Percentiles rank a stretch among this genome's conserved stretches.
Conservation (phyloP, 257 asterid genomes). For the Echites panduratus region DNA sequence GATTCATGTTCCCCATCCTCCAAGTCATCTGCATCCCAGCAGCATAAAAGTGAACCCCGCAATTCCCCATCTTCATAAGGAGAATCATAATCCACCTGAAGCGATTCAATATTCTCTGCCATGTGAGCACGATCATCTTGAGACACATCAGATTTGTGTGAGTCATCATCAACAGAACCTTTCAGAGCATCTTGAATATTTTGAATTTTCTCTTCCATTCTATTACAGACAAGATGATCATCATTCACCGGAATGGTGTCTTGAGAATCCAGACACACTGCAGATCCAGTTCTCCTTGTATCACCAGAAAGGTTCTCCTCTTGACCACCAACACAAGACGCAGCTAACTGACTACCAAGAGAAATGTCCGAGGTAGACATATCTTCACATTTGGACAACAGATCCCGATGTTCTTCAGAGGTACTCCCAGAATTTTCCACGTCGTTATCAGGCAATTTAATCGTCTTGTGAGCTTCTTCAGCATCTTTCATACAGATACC, state of each 20-base stretch:
- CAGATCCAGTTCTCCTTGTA: constrained; percentile 8
- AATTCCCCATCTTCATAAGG: constrained; percentile 92
- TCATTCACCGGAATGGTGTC: constrained; percentile 24
- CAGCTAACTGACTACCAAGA: constrained; percentile 16
- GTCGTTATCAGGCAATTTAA: constrained; percentile 32
- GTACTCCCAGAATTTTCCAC: constrained; percentile 24
- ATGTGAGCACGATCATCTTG: constrained; percentile 28
- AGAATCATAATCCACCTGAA: constrained; percentile 65
- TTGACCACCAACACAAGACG: neutral
- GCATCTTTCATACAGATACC: constrained; percentile 10
- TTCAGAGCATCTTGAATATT: constrained; percentile 30
- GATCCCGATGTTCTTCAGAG: constrained; percentile 16
- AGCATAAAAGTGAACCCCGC: constrained; percentile 47
- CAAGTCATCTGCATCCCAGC: constrained; percentile 57
- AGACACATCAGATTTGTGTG: constrained; percentile 32
- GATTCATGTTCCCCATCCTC: constrained; percentile 46
- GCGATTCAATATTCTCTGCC: constrained; percentile 23
- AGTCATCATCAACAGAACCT: constrained; percentile 26
- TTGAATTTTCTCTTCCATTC: constrained; percentile 13
- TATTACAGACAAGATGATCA: constrained; percentile 20
- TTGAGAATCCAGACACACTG: constrained; percentile 7
- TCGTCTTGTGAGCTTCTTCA: constrained; percentile 21
- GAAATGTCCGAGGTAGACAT: constrained; percentile 30
- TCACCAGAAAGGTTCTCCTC: neutral
- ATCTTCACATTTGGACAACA: constrained; percentile 22